Evolutionary conservation across 805 yeast genomes (phyloP), one percentile per base, ranked within the genome.

Genomic region (Barnettozyma vustinii): DNA sequence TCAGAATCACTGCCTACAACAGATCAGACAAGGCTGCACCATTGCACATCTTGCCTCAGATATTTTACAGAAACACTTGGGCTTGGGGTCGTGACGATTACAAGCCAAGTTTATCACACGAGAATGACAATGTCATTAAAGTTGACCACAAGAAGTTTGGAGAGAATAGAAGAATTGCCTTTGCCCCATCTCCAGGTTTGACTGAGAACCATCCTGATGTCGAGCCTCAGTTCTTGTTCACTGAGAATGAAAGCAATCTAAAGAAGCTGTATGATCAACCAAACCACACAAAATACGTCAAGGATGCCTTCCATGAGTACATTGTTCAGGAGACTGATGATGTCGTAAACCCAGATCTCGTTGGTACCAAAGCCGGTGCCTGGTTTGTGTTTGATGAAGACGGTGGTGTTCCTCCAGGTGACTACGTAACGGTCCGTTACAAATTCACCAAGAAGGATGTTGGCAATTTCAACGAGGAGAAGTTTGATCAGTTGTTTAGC

Each of bases 251-350:
- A 63, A 84, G 96, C 18, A 91, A 91, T 68, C 75, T 79, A 58
- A 63, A 77, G 59, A 77, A 77, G 60, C 72, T 91, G 53, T 91
- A 84, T 61, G 71, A 75, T 30, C 83, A 80, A 56, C 56, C 61
- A 60, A 59, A 61, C 42, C 32, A 84, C 57, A 74, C 79, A 37
- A 51, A 79, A 42, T 89, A 73, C 65, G 84, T 83, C 51, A 91
- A 91, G 65, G 97, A 91, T 67, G 97, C 92, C 1, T 90, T 91
- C 75, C 96, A 91, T 65, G 96, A 89, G 50, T 80, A 75, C 61
- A 73, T 90, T 46, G 79, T 89, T 44, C 80, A 80, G 46, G 84
- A 76, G 46, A 72, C 74, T 21, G 69, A 74, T 50, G 74, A 66
- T 1, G 84, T 81, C 1, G 79, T 84, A 20, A 91, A 91, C 62